Conservation (phyloP, 345 rosid species). For the thale cress (Arabidopsis thaliana) region DNA sequence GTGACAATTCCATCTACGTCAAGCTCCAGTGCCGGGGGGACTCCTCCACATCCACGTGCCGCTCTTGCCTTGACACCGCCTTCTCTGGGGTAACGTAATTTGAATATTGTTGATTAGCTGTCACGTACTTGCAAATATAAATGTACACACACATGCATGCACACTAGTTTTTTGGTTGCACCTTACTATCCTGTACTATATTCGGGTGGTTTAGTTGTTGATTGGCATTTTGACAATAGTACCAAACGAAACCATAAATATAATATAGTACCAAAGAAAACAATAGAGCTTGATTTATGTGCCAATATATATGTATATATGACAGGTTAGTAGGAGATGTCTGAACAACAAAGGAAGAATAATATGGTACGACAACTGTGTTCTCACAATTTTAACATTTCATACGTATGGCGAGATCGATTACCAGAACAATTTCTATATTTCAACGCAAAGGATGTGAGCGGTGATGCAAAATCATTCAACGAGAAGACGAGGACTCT, state of each 20-base stretch:
- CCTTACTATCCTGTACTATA: neutral
- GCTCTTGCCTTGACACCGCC: conserved; percentile 1
- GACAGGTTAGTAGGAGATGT: neutral
- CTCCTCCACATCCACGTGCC: neutral
- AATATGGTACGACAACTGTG: neutral
- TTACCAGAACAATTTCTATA: neutral
- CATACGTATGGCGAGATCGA: neutral
- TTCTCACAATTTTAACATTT: neutral
- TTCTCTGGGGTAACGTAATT: neutral
- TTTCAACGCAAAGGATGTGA: conserved; percentile 28
- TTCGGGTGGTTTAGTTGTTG: neutral
- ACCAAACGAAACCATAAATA: neutral
- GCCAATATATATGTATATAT: neutral
- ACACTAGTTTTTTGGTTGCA: neutral
- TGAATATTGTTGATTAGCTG: neutral
- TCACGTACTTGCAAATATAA: neutral
- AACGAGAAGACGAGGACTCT: conserved; percentile 21
- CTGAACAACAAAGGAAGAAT: neutral
- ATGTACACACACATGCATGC: neutral
- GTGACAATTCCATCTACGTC: neutral
- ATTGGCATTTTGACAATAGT: neutral
- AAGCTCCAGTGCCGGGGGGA: conserved; percentile 14
- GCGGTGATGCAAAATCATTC: conserved; percentile 36
- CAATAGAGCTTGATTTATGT: neutral
- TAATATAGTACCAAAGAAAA: neutral